Base-by-base conservation (phyloP, 805 yeast species). In the Pichia nanzhaoensis region DNA sequence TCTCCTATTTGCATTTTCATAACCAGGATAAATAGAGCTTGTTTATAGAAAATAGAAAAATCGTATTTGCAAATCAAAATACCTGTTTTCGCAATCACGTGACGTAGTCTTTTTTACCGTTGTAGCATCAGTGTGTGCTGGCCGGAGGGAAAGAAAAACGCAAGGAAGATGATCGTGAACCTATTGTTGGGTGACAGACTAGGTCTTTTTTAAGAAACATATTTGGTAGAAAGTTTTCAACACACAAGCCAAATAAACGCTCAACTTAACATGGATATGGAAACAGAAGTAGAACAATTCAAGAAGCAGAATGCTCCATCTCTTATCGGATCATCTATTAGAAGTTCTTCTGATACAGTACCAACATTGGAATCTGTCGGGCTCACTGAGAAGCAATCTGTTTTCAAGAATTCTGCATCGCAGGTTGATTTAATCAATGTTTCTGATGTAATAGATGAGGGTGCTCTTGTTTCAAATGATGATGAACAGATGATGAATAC, bases 401-500 rank as follows among this genome's bases (percentile, higher is more conserved):
- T 73, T 50, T 69, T 76, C 16, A 76, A 71, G 49, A 67, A 68
- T 51, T 62, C 61, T 50, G 61, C 58, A 22, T 65, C 66, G 14
- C 52, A 54, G 18, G 55, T 51, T 10, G 54, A 55, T 21, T 48
- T 56, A 4, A 31, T 35, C n/a, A 53, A 66, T 2, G 58, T 69
- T 20, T 66, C 56, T 20, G 68, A 70, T 17, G 54, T 68, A 27
- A 59, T 54, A 17, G 64, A 59, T 8, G 75, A 77, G 37, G 75
- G 81, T 34, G 82, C 82, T 3, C 61, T 80, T 6, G 58, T 78
- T 50, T 82, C 75, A 41, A 83, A 78, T 44, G 81, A 75, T 49
- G 77, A 71, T 49, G 80, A 71, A 52, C 74, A 70, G n/a, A 14
- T 27, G 50, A 71, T 79, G 52, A 80, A 71, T 21, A 61, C 66